Percentiles rank a stretch among this genome's conserved stretches.
These are phyloP conservation scores for Beauveria rudraprayagi DNA, from an alignment of 2,329 filamentous ascomycete genomes.

Conservation along the genomic window DNA sequence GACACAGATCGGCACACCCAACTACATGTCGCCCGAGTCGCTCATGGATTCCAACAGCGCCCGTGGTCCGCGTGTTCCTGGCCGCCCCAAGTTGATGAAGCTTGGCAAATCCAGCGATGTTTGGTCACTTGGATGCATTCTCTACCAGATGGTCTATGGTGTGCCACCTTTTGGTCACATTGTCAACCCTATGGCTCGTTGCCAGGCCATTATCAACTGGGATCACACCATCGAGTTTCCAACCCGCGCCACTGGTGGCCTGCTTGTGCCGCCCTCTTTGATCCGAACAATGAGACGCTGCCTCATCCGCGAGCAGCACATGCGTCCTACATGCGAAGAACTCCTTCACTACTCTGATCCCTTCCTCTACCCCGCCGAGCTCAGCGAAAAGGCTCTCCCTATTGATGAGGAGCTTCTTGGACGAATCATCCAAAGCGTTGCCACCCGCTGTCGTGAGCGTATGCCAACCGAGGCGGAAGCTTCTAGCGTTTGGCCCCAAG, in stretches of 20 bases:
- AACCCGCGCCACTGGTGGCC: slow-evolving; percentile 57
- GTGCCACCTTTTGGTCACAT: slow-evolving; percentile 92
- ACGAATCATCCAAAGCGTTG: slow-evolving; percentile 55
- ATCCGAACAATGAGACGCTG: slow-evolving; percentile 56
- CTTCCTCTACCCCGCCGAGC: slow-evolving; percentile 56
- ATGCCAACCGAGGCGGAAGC: slow-evolving; percentile 52
- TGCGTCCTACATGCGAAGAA: slow-evolving; percentile 56
- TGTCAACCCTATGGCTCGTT: slow-evolving; percentile 74
- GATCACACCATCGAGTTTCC: slow-evolving; percentile 67
- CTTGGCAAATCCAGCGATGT: slow-evolving; percentile 93
- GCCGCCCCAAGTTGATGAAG: slow-evolving; percentile 73
- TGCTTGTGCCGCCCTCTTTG: slow-evolving; percentile 49
- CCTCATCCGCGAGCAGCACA: slow-evolving; percentile 52
- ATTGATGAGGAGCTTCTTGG: slow-evolving; percentile 55
- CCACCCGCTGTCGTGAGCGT: slow-evolving; percentile 48
- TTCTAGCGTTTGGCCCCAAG: slow-evolving; percentile 48
- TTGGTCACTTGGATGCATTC: slow-evolving; percentile 91
- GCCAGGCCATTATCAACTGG: slow-evolving; percentile 79
- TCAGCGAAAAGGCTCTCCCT: slow-evolving; percentile 46
- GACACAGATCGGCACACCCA: slow-evolving; percentile 89
- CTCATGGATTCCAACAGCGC: slow-evolving; percentile 76
- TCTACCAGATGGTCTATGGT: slow-evolving; percentile 99
- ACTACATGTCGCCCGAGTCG: slow-evolving; percentile 97
- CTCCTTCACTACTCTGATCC: slow-evolving; percentile 51
- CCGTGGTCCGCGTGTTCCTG: slow-evolving; percentile 34